phyloP scores from a whole-genome alignment of 2,329 filamentous ascomycete genomes.

The Pseudogymnoascus sp. region DNA sequence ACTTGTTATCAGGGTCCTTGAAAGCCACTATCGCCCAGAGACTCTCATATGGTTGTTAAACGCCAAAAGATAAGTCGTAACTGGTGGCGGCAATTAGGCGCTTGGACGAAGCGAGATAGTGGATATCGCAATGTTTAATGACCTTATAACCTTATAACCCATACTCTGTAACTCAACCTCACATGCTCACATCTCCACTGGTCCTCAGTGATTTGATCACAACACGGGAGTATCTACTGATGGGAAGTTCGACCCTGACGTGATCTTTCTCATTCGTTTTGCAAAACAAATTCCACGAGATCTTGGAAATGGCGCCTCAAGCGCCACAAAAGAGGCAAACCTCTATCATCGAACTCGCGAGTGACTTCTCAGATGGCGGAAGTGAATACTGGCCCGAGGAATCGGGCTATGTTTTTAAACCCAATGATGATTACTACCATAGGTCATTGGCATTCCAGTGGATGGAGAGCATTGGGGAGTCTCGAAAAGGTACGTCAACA shows the following conservation, averaged over 20 bases:
- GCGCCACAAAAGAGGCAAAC: background rate
- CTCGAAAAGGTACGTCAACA: background rate
- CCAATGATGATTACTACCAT: conserved; percentile 1
- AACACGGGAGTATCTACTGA: background rate
- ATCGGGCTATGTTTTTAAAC: background rate
- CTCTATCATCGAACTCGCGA: background rate
- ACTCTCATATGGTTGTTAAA: background rate
- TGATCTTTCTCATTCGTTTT: background rate
- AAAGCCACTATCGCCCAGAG: background rate
- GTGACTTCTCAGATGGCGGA: background rate
- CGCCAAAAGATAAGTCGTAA: background rate
- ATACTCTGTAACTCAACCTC: background rate
- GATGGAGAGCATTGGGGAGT: background rate
- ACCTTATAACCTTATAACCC: conserved; percentile 1
- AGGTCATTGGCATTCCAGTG: background rate
- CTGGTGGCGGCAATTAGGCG: background rate
- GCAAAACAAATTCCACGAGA: background rate
- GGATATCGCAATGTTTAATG: conserved; percentile 3
- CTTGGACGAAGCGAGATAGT: background rate
- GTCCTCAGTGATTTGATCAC: background rate
- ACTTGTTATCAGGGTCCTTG: background rate
- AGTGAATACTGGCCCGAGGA: background rate
- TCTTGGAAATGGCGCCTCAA: background rate
- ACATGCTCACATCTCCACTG: background rate
- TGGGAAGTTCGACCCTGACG: background rate